Conservation (phyloP, 1,284 basidiomycete species). For the Sanguinoderma infundibulare region DNA sequence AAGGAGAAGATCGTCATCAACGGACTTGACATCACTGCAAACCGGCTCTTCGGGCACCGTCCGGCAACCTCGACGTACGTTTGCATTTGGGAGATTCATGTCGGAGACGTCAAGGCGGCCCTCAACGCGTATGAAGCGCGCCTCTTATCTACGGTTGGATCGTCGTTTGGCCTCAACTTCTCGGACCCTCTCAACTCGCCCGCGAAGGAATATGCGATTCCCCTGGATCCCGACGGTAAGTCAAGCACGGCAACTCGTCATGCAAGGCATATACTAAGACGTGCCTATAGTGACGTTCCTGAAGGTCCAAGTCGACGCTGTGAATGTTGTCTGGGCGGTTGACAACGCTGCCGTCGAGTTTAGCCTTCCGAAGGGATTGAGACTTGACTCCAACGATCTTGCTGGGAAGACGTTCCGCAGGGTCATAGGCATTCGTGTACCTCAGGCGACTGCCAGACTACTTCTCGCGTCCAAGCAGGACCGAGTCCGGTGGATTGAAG, state of each 20-base stretch:
- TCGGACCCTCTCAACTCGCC: constrained; percentile 82
- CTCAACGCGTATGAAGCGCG: constrained; percentile 61
- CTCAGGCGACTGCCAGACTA: constrained; percentile 49
- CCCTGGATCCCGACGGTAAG: constrained; percentile 77
- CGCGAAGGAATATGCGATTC: constrained; percentile 66
- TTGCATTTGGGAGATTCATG: constrained; percentile 85
- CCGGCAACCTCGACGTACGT: constrained; percentile 86
- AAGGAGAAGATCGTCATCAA: constrained; percentile 63
- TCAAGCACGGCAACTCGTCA: constrained; percentile 15
- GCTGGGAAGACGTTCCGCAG: constrained; percentile 68
- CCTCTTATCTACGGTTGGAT: constrained; percentile 55
- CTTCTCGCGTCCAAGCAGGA: constrained; percentile 46
- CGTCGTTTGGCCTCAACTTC: constrained; percentile 73
- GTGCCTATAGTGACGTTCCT: constrained; percentile 67
- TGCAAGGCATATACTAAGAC: neutral
- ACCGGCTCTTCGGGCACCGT: constrained; percentile 87
- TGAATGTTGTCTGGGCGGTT: constrained; percentile 61
- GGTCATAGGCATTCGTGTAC: constrained; percentile 59
- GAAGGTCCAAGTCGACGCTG: constrained; percentile 56
- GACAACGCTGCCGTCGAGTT: constrained; percentile 60
- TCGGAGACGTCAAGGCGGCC: constrained; percentile 66
- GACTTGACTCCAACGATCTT: constrained; percentile 74
- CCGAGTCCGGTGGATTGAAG: constrained; percentile 70
- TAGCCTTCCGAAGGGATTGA: constrained; percentile 62
- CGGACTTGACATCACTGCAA: constrained; percentile 78